phyloP scores from a whole-genome alignment of 2,329 filamentous ascomycete species.

The Calonectria multiphialidica region DNA sequence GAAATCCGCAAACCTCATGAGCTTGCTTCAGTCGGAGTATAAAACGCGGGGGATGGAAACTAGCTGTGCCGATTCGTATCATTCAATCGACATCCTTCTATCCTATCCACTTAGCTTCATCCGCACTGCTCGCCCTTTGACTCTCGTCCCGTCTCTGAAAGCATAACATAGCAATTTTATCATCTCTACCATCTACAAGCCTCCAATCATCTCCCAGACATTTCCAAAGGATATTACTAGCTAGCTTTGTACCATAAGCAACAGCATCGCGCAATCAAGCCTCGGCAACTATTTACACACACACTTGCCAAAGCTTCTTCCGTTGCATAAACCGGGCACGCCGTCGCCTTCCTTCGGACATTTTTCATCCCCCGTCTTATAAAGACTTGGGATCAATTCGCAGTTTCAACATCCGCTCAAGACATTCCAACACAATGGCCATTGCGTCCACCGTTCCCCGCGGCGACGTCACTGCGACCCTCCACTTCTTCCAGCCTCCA shows the following conservation, averaged over 20 bases:
- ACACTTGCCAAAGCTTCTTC: not conserved
- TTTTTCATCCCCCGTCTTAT: not conserved
- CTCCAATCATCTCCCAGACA: not conserved
- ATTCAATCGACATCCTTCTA: not conserved
- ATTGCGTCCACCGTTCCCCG: constrained; percentile 59
- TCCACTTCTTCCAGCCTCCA: constrained; percentile 76
- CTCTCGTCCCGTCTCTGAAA: not conserved
- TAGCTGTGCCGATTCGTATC: constrained; percentile 6
- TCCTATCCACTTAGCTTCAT: not conserved
- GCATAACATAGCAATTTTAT: not conserved
- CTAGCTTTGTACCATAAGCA: not conserved
- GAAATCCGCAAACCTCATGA: constrained; percentile 38
- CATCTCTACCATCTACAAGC: not conserved
- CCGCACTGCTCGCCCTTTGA: not conserved
- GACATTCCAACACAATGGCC: constrained; percentile 49
- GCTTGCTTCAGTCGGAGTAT: constrained; percentile 24
- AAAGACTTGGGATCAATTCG: not conserved
- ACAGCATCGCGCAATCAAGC: constrained; percentile 1
- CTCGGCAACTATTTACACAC: constrained; percentile 1
- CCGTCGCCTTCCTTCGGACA: not conserved
- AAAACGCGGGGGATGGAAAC: constrained; percentile 20
- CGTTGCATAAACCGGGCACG: not conserved
- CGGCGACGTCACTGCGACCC: constrained; percentile 71
- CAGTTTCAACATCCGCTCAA: not conserved
- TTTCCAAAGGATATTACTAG: not conserved